A percentile compares a stretch with the other conserved stretches of the same genome.
These are phyloP conservation scores for Aegilops tauschii DNA, from an alignment of 176 grass and related monocot genomes.

Conservation along the genomic window DNA sequence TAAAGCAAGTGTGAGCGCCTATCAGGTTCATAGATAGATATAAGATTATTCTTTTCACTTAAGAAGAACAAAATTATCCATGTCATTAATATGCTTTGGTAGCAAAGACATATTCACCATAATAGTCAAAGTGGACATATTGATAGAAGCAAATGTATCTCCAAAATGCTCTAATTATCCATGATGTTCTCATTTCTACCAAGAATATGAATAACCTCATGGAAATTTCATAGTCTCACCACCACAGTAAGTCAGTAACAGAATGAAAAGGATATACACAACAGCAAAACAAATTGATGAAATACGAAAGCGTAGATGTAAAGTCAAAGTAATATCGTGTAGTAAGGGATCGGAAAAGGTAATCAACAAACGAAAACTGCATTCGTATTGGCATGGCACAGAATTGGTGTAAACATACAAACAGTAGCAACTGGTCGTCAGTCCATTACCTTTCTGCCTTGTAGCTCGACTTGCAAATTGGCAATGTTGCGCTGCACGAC, in stretches of 20 bases:
- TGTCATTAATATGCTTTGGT: background rate
- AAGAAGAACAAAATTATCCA: background rate
- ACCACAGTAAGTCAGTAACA: background rate
- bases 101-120: background rate
- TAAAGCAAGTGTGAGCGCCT: background rate
- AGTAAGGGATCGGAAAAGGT: background rate
- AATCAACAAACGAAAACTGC: background rate
- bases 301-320: background rate
- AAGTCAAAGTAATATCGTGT: background rate
- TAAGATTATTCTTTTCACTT: background rate
- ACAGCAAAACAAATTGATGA: background rate
- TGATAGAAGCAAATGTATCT: background rate
- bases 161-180: background rate
- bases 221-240: background rate
- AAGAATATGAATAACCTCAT: background rate
- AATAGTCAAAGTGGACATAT: background rate
- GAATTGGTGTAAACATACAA: background rate
- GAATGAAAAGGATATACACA: background rate
- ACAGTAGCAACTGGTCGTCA: background rate
- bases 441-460: constrained; percentile 84
- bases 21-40: background rate
- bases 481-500: constrained; percentile 79
- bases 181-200: background rate
- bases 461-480: constrained; percentile 96
- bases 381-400: background rate